Percentiles rank a stretch among this genome's conserved stretches.
Conservation (phyloP, 306 rosid species). For the Cucumis hystrix region DNA sequence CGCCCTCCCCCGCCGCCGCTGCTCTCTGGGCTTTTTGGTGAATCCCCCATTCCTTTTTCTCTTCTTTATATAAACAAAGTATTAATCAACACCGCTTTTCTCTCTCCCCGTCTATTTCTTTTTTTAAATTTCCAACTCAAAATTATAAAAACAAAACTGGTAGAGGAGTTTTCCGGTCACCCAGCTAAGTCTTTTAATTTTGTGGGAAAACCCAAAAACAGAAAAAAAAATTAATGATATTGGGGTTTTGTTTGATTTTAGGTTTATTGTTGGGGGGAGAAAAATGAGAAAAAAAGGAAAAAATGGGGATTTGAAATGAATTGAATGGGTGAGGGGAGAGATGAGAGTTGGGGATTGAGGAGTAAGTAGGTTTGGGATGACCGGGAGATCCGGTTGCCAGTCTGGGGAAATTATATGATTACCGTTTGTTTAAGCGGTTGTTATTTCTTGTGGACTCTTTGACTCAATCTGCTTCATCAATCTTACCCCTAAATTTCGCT, state of each 20-base stretch:
- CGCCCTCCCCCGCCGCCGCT: not conserved
- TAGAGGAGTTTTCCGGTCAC: not conserved
- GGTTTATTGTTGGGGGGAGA: too few relatives aligned
- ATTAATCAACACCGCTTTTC: too few relatives aligned
- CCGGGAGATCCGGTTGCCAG: slow-evolving; percentile 5
- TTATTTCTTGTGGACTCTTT: not conserved
- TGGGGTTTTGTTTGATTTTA: not conserved
- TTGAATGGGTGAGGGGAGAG: not conserved
- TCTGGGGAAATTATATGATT: not conserved
- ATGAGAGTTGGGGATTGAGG: not conserved
- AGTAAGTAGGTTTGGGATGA: not conserved
- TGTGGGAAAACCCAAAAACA: not conserved
- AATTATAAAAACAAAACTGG: not conserved
- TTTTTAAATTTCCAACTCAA: not conserved
- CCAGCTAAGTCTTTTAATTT: not conserved
- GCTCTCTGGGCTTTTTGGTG: not conserved
- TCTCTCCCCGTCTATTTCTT: not conserved
- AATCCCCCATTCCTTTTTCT: slow-evolving; percentile 1
- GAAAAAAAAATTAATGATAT: not conserved
- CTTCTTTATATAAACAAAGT: not conserved
- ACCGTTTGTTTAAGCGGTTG: not conserved
- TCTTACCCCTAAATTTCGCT: not conserved
- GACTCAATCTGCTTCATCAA: not conserved
- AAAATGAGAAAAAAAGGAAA: not conserved
- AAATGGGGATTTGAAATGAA: not conserved